These are phyloP conservation scores for Rhodomyrtus psidioides DNA, from an alignment of 441 rosid genomes.

Conservation along the genomic window DNA sequence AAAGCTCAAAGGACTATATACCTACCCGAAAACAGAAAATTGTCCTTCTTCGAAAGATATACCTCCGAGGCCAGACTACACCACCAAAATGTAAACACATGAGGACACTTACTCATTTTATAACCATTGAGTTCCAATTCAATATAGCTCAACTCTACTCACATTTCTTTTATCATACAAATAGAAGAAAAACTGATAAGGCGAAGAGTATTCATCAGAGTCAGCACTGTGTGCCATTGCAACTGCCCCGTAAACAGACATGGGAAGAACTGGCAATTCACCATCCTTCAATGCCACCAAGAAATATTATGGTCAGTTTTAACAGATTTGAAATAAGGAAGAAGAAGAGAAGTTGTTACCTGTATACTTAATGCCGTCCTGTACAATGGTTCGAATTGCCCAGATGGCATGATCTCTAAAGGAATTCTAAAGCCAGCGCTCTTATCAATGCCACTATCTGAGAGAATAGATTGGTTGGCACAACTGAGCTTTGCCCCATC, in stretches of 20 bases:
- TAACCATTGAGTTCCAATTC: neutral
- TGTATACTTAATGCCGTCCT: slow-evolving; percentile 69
- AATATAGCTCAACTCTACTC: slow-evolving; percentile 4
- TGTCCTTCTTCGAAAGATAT: slow-evolving; percentile 94
- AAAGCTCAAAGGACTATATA: neutral
- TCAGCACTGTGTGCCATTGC: slow-evolving; percentile 90
- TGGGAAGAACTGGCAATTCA: slow-evolving; percentile 86
- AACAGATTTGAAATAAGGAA: neutral
- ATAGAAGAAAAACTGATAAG: slow-evolving; percentile 88
- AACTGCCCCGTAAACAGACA: slow-evolving; percentile 86
- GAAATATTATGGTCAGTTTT: neutral
- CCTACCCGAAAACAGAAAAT: slow-evolving; percentile 87
- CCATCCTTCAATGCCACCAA: slow-evolving; percentile 55
- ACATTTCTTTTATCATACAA: slow-evolving; percentile 89
- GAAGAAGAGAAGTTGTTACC: slow-evolving; percentile 24
- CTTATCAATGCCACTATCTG: slow-evolving; percentile 50
- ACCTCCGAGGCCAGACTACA: slow-evolving; percentile 84
- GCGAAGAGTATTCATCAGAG: slow-evolving; percentile 90
- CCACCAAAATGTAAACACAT: neutral
- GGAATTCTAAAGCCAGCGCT: slow-evolving; percentile 56
- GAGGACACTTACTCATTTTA: neutral
- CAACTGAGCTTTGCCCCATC: slow-evolving; percentile 56
- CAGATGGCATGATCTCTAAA: slow-evolving; percentile 83
- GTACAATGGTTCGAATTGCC: slow-evolving; percentile 92
- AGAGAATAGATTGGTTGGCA: slow-evolving; percentile 65